phyloP scores from a whole-genome alignment of 2,329 filamentous ascomycete genomes.

The Tympanopsis confertula region DNA sequence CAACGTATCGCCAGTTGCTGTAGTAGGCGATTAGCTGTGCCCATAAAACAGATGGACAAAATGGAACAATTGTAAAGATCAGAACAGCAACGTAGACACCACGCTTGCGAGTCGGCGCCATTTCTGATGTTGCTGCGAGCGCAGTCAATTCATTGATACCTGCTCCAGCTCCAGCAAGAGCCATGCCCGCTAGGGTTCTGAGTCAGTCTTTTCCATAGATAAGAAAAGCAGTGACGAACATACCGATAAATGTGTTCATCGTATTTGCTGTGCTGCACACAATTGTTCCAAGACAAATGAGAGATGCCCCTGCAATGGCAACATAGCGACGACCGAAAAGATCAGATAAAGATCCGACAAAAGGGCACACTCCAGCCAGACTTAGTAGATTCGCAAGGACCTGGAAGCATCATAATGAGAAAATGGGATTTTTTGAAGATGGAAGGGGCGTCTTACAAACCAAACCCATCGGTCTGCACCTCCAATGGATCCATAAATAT shows the following conservation, averaged over 20 bases:
- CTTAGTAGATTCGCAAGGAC: slow-evolving; percentile 38
- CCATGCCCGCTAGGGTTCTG: slow-evolving; percentile 26
- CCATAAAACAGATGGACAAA: slow-evolving; percentile 50
- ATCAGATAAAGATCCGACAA: slow-evolving; percentile 57
- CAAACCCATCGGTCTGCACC: slow-evolving; percentile 49
- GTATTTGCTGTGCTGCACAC: slow-evolving; percentile 41
- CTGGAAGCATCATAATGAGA: not conserved
- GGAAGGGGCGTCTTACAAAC: slow-evolving; percentile 26
- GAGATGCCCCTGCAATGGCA: slow-evolving; percentile 35
- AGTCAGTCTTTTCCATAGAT: not conserved
- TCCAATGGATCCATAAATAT: slow-evolving; percentile 48
- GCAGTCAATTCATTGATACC: slow-evolving; percentile 60
- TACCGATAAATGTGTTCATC: slow-evolving; percentile 53
- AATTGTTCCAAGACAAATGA: slow-evolving; percentile 47
- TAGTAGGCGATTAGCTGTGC: slow-evolving; percentile 36
- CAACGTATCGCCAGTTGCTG: slow-evolving; percentile 41
- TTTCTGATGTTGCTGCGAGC: slow-evolving; percentile 54
- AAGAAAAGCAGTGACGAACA: slow-evolving; percentile 6
- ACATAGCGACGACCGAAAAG: slow-evolving; percentile 50
- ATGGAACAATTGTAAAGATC: slow-evolving; percentile 50
- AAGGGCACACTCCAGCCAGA: slow-evolving; percentile 43
- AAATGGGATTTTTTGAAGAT: not conserved
- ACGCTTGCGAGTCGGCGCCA: slow-evolving; percentile 53
- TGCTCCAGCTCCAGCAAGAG: slow-evolving; percentile 49
- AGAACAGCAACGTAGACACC: slow-evolving; percentile 50